Percentiles rank a stretch among this genome's conserved stretches.
These are phyloP conservation scores for Astragalus glycyphyllos DNA, from an alignment of 306 rosid species.

Conservation along the genomic window DNA sequence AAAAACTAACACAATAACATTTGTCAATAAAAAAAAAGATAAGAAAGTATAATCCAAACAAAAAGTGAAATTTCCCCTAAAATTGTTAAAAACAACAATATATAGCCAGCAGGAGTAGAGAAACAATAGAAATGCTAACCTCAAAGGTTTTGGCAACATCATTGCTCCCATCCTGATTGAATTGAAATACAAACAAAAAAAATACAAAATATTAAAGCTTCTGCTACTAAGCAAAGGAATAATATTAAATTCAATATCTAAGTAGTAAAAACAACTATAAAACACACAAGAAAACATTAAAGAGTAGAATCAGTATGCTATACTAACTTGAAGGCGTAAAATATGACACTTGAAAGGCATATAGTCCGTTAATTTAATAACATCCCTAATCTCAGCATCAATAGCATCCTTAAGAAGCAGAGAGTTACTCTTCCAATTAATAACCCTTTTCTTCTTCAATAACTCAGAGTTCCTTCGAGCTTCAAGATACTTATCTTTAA, in stretches of 20 bases:
- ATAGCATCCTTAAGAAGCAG: conserved; percentile 51
- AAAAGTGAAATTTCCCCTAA: too few species aligned
- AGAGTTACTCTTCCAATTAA: conserved; percentile 47
- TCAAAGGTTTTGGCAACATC: conserved; percentile 41
- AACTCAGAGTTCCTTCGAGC: neutral
- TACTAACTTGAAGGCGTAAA: conserved; percentile 63
- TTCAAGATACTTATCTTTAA: conserved; percentile 39
- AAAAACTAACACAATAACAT: too few species aligned
- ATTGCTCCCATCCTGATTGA: conserved; percentile 47
- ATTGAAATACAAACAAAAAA: conserved; percentile 21
- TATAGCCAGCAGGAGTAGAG: neutral
- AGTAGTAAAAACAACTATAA: neutral
- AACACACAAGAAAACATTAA: neutral
- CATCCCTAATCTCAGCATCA: conserved; percentile 31
- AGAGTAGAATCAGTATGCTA: neutral
- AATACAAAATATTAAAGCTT: conserved; percentile 6
- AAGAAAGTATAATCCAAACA: too few species aligned
- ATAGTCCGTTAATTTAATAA: conserved; percentile 44
- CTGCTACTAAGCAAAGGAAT: conserved; percentile 24
- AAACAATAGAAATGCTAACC: conserved; percentile 44
- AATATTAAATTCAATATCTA: neutral
- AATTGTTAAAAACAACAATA: neutral
- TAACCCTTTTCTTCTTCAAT: conserved; percentile 32
- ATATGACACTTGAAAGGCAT: conserved; percentile 52
- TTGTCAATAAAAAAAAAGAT: too few species aligned